These are phyloP conservation scores for Lanmaoa rubissima DNA, from an alignment of 768 basidiomycete species.

Conservation along the genomic window DNA sequence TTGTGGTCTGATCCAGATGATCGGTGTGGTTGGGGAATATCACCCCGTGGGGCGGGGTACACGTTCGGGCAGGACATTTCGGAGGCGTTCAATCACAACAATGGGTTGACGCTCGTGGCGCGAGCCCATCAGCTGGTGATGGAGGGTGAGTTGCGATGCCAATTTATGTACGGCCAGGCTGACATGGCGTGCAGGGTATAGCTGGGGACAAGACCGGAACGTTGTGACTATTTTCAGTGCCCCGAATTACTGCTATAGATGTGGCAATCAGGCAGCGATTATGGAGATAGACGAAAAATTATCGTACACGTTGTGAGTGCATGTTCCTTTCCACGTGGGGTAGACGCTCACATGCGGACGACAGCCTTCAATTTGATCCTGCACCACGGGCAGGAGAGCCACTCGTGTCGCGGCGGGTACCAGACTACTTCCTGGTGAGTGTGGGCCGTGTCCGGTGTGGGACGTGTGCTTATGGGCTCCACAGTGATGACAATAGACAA, in stretches of 20 bases:
- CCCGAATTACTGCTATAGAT: conserved; percentile 99
- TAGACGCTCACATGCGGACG: neutral
- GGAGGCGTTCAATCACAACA: conserved; percentile 99
- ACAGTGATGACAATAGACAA: conserved; percentile 24
- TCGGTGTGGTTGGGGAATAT: conserved; percentile 99
- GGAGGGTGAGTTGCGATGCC: conserved; percentile 66
- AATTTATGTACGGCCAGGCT: conserved; percentile 3
- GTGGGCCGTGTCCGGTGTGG: conserved; percentile 38
- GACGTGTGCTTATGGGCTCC: neutral
- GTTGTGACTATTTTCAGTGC: conserved; percentile 99
- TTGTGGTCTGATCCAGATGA: conserved; percentile 99
- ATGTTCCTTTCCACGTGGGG: conserved; percentile 1
- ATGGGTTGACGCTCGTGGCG: conserved; percentile 93
- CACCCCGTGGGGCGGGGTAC: conserved; percentile 97
- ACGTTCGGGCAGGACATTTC: conserved; percentile 99
- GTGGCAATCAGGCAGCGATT: conserved; percentile 99
- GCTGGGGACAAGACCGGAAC: conserved; percentile 99
- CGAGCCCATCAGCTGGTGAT: conserved; percentile 94
- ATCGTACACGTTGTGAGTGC: conserved; percentile 86
- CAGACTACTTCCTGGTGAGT: conserved; percentile 89
- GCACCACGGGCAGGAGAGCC: conserved; percentile 98
- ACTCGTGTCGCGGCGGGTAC: conserved; percentile 92
- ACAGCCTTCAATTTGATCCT: conserved; percentile 98
- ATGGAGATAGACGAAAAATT: conserved; percentile 99
- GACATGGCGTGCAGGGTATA: conserved; percentile 56